Base-by-base conservation (phyloP, 257 asterid genomes). In the Rehmannia glutinosa region DNA sequence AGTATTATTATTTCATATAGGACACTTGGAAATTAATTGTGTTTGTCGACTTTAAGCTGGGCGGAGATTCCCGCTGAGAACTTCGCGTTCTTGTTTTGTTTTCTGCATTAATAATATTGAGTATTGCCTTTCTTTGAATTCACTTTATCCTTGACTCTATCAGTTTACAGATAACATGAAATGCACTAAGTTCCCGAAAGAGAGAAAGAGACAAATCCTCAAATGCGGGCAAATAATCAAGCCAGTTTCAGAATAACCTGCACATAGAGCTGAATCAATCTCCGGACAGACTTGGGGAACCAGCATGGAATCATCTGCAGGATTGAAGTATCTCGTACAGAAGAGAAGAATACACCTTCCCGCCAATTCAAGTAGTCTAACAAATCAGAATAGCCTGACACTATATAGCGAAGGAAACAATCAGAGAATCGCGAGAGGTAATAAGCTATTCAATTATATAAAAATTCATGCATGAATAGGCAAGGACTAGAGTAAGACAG, bases 281-380 rank as follows among this genome's bases (percentile, higher is more conserved):
- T 87, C 74, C 99, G 83, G 30, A 94, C 90, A 67, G 92, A 66
- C 91, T 91, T 94, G 23, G 99, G 88, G 68, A 90, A 94, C 97
- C 97, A 87, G 85, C 86, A 86, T 0, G 99, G 99, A 25, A 94
- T 85, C 97, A 94, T 94, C 86, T 91, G 97, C 71, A 89, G 88
- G 62, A 94, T 79, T 65, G 99, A 90, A 55, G 99, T 83, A 76
- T 94, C 99, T 59, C 78, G 86, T 71, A 81, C 81, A 57, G 96
- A 88, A 56, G 99, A 94, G 81, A 81, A 91, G 88, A 88, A 94
- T 70, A 91, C 85, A 60, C 82, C 92, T 80, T 91, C 96, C 76
- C 99, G 88, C 99, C 99, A 94, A 72, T 82, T 77, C 88, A 93
- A 80, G 85, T 89, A 94, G 79, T 94, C 95, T 73, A 86, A 75